phyloP scores from a whole-genome alignment of 163 green algal species.

The Smithsoniella earleae region DNA sequence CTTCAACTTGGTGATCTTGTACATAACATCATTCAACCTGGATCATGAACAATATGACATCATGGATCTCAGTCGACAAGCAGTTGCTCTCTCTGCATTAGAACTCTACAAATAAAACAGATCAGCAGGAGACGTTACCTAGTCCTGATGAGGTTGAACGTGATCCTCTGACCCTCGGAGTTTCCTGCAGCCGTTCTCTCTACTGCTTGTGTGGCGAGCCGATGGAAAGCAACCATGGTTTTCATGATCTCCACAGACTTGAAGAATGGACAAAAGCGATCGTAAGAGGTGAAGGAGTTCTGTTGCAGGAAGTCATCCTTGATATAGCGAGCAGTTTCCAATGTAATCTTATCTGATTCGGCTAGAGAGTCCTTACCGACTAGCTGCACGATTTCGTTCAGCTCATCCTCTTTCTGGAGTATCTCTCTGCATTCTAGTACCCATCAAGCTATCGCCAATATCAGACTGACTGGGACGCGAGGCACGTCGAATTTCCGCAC shows the following conservation, averaged over 20 bases:
- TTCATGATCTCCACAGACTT: constrained; percentile 82
- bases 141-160: constrained; percentile 91
- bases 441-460: not conserved
- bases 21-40: constrained; percentile 81
- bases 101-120: no score
- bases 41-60: not conserved
- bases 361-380: constrained; percentile 97
- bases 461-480: no score
- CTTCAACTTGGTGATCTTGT: constrained; percentile 92
- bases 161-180: constrained; percentile 74
- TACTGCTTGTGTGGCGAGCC: constrained; percentile 57
- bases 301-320: constrained; percentile 99
- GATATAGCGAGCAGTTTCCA: constrained; percentile 93
- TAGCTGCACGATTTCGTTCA: constrained; percentile 99
- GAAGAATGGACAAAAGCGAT: constrained; percentile 99
- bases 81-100: no score
- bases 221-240: constrained; percentile 73
- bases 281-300: constrained; percentile 98
- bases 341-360: constrained; percentile 93
- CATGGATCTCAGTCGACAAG: no score
- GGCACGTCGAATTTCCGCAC: not conserved
- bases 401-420: constrained; percentile 97
- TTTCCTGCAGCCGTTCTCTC: constrained; percentile 63
- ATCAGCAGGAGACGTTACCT: constrained; percentile 25
- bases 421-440: constrained; percentile 55